Evolutionary conservation across 345 rosid genomes (phyloP).

Genomic region (Gynandropsis gynandra): DNA sequence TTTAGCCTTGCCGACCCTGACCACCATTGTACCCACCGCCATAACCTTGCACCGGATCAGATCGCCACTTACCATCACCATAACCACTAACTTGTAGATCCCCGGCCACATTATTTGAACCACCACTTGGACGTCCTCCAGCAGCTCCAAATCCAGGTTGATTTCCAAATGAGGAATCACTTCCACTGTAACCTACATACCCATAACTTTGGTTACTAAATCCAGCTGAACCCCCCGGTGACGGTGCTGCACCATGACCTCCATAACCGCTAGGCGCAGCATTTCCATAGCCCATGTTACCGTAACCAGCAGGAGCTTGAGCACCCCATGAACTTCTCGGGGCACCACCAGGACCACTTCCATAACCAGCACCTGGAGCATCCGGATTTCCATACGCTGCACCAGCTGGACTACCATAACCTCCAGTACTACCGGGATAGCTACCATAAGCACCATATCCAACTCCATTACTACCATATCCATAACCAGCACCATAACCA

Average conservation of each 20-base stretch:
- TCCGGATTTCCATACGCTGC: conserved; percentile 29
- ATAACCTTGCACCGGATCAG: conserved; percentile 61
- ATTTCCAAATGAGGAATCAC: conserved; percentile 62
- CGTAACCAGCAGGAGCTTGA: conserved; percentile 75
- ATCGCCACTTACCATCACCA: conserved; percentile 65
- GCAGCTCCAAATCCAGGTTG: conserved; percentile 59
- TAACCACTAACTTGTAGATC: conserved; percentile 38
- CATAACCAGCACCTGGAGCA: conserved; percentile 20
- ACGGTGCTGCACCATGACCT: conserved; percentile 44
- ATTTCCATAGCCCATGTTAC: conserved; percentile 69
- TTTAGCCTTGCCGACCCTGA: conserved; percentile 58
- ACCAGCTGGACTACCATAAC: conserved; percentile 54
- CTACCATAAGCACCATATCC: conserved; percentile 75
- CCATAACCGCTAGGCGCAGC: conserved; percentile 52
- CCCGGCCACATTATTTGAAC: conserved; percentile 30
- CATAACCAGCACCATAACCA: conserved; percentile 66
- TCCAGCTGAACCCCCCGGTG: conserved; percentile 58
- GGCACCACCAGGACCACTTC: conserved; percentile 16
- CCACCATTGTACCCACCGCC: conserved; percentile 61
- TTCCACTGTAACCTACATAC: conserved; percentile 61
- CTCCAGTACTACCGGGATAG: conserved; percentile 50
- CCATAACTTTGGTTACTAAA: conserved; percentile 76
- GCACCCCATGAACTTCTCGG: conserved; percentile 65
- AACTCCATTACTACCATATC: conserved; percentile 60
- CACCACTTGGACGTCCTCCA: conserved; percentile 42